Evolutionary conservation across 306 rosid species (phyloP).

Genomic region (Cucurbita maxima): DNA sequence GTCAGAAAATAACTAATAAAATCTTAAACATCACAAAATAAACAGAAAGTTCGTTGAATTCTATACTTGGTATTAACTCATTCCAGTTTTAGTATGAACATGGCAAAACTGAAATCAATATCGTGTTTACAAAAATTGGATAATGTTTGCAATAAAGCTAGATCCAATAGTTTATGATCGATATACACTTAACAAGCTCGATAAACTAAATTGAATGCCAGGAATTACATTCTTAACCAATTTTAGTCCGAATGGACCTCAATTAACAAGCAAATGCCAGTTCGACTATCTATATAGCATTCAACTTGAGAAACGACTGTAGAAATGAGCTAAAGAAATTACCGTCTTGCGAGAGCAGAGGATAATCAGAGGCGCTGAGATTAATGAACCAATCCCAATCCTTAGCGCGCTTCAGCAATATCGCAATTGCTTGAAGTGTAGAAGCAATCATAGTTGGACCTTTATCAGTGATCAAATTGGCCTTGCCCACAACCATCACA

Average conservation of each 20-base stretch:
- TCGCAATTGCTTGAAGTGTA: slow-evolving; percentile 59
- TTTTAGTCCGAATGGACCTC: too few relatives aligned
- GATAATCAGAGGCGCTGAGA: slow-evolving; percentile 85
- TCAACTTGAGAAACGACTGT: not conserved
- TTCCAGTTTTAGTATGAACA: not conserved
- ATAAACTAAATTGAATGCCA: not conserved
- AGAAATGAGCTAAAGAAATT: not conserved
- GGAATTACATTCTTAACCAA: not conserved
- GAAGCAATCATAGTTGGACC: slow-evolving; percentile 72
- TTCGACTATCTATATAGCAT: not conserved
- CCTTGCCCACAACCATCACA: slow-evolving; percentile 68
- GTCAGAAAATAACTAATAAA: not conserved
- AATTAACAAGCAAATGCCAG: not conserved
- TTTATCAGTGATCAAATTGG: slow-evolving; percentile 58
- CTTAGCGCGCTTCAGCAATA: slow-evolving; percentile 39
- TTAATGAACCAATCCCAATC: slow-evolving; percentile 95
- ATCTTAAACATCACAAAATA: not conserved
- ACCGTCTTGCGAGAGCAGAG: slow-evolving; percentile 85
- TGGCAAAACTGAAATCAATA: not conserved
- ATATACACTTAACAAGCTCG: not conserved
- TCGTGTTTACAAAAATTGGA: not conserved
- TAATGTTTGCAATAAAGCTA: too few relatives aligned
- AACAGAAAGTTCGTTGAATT: not conserved
- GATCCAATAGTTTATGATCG: not conserved
- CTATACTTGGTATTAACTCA: not conserved